A percentile compares a stretch with the other conserved stretches of the same genome.
These are phyloP conservation scores for Sophora flavescens DNA, from an alignment of 306 rosid genomes.

Conservation along the genomic window DNA sequence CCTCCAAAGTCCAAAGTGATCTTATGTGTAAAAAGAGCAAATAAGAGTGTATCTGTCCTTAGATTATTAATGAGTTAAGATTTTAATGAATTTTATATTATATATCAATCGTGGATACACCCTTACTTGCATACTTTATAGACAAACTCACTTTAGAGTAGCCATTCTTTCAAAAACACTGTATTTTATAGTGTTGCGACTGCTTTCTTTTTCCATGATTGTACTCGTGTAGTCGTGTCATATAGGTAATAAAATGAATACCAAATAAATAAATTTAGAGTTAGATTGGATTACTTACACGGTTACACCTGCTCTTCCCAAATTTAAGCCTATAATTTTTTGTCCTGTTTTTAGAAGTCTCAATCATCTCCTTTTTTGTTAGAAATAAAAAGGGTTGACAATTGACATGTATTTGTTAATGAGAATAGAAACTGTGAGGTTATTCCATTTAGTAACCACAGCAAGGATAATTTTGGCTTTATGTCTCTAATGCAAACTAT, in stretches of 20 bases:
- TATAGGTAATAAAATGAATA: constrained; percentile 2
- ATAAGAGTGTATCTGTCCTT: too few species aligned
- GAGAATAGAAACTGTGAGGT: not conserved
- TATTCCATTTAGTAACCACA: not conserved
- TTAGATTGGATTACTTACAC: constrained; percentile 24
- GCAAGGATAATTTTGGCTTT: not conserved
- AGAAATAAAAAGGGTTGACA: not conserved
- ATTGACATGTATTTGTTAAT: not conserved
- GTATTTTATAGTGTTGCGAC: constrained; percentile 2
- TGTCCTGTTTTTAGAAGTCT: not conserved
- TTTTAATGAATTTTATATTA: too few species aligned
- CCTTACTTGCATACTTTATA: too few species aligned
- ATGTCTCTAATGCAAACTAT: not conserved
- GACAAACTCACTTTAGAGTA: too few species aligned
- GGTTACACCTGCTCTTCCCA: not conserved
- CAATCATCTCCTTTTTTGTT: not conserved
- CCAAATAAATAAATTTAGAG: not conserved
- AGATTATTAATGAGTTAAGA: too few species aligned
- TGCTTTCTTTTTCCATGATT: not conserved
- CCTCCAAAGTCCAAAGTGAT: too few species aligned
- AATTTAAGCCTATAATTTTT: not conserved
- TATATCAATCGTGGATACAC: too few species aligned
- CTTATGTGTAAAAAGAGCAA: too few species aligned
- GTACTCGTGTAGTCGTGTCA: not conserved
- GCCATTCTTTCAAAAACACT: not conserved